phyloP scores from a whole-genome alignment of 805 yeast species.

The Schwanniomyces pseudopolymorphus region DNA sequence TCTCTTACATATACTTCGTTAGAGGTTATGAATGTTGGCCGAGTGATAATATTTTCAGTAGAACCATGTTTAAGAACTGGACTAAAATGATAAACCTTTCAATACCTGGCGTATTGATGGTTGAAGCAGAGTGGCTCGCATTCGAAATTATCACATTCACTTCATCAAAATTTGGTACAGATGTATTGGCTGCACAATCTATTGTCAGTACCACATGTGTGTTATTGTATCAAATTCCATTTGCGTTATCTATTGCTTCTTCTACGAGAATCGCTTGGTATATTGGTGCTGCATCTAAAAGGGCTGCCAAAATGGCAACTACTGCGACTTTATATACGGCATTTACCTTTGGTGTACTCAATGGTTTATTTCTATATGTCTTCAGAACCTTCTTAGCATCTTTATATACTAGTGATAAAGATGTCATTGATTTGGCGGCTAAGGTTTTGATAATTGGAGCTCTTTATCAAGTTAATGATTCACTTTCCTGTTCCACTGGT shows the following conservation, averaged over 20 bases:
- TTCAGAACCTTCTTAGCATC: constrained; percentile 39
- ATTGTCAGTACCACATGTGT: constrained; percentile 69
- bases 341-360: constrained; percentile 32
- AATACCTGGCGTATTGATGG: constrained; percentile 74
- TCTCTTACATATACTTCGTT: constrained; percentile 43
- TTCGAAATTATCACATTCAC: constrained; percentile 71
- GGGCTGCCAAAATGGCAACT: constrained; percentile 35
- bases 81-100: constrained; percentile 60
- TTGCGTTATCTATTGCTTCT: constrained; percentile 72
- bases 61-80: constrained; percentile 53
- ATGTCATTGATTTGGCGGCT: constrained; percentile 37
- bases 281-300: constrained; percentile 61
- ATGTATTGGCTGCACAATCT: constrained; percentile 70
- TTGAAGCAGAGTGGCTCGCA: constrained; percentile 76
- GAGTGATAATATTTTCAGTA: constrained; percentile 20
- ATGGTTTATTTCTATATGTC: constrained; percentile 35
- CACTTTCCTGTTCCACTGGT: constrained; percentile 47
- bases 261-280: constrained; percentile 77
- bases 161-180: constrained; percentile 67
- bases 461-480: constrained; percentile 53
- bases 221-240: constrained; percentile 69
- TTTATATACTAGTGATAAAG: constrained; percentile 40
- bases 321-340: constrained; percentile 36
- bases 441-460: constrained; percentile 47
- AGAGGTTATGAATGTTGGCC: constrained; percentile 50